Percentiles rank a stretch among this genome's conserved stretches.
These are phyloP conservation scores for Podospora pseudopauciseta DNA, from an alignment of 495 filamentous ascomycete species.

Conservation along the genomic window DNA sequence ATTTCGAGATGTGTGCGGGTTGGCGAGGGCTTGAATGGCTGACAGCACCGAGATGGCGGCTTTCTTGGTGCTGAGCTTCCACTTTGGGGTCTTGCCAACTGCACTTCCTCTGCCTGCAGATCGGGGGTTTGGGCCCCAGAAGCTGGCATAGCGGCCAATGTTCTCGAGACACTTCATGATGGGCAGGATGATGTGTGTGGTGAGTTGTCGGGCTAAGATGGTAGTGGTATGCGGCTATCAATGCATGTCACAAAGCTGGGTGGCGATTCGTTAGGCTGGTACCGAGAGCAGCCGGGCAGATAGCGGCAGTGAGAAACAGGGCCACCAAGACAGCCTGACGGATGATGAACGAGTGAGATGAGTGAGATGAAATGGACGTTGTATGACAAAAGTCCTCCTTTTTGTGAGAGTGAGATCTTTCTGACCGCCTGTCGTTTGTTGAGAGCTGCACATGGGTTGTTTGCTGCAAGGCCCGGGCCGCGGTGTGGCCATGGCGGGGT, in stretches of 20 bases:
- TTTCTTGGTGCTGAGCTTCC: constrained; percentile 18
- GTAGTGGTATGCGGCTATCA: neutral
- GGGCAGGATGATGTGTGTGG: too few species aligned
- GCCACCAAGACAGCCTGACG: neutral
- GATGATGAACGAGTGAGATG: neutral
- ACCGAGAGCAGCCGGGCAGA: neutral
- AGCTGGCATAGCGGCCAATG: neutral
- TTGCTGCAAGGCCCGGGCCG: neutral
- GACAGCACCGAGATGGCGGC: constrained; percentile 21
- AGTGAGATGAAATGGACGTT: neutral
- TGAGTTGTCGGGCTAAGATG: neutral
- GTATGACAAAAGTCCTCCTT: neutral
- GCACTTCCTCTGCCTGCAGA: neutral
- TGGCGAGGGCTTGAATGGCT: constrained; percentile 8
- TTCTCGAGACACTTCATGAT: neutral
- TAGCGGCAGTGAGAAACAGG: neutral
- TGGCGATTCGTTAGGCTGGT: neutral
- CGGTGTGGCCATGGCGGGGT: neutral
- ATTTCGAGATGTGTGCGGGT: neutral
- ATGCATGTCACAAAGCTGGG: neutral
- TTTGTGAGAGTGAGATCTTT: neutral
- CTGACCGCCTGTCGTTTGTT: neutral
- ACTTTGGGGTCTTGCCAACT: neutral
- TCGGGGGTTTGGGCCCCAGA: neutral
- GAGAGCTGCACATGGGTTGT: neutral